Conservation (phyloP, 164 flowering plant genomes). For the Aristolochia contorta region DNA sequence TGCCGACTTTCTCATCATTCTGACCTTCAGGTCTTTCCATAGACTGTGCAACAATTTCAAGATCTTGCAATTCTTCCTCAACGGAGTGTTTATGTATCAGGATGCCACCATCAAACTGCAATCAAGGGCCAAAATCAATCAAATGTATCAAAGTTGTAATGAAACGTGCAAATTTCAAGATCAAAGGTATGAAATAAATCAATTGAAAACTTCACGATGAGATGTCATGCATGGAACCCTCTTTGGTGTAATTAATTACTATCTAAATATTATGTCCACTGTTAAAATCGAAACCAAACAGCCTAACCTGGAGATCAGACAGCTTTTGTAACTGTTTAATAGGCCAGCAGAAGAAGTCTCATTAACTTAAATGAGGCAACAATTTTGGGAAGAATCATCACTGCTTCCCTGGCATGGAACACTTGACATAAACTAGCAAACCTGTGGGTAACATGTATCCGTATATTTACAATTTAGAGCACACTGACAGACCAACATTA, state of each 20-base stretch:
- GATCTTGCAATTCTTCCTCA: conserved; percentile 25
- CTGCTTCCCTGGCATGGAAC: too few relatives aligned
- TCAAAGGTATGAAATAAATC: background rate
- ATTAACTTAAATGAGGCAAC: too few relatives aligned
- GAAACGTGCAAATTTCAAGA: background rate
- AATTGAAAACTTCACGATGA: background rate
- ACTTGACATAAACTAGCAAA: too few relatives aligned
- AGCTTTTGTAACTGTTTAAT: too few relatives aligned
- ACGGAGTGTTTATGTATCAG: conserved; percentile 32
- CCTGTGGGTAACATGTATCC: too few relatives aligned
- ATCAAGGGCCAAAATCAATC: background rate
- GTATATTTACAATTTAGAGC: too few relatives aligned
- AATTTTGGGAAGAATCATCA: too few relatives aligned
- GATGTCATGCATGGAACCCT: background rate
- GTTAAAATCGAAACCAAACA: background rate
- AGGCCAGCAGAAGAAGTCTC: too few relatives aligned
- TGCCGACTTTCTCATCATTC: conserved; percentile 16
- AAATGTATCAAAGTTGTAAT: background rate
- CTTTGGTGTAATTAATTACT: background rate
- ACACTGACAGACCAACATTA: too few relatives aligned
- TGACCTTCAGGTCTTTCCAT: conserved; percentile 17
- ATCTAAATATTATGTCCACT: background rate
- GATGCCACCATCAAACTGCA: conserved; percentile 48
- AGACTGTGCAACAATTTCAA: conserved; percentile 15
- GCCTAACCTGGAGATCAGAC: too few relatives aligned